These are phyloP conservation scores for Stygiomarasmius scandens DNA, from an alignment of 1,284 basidiomycete species.

Conservation along the genomic window DNA sequence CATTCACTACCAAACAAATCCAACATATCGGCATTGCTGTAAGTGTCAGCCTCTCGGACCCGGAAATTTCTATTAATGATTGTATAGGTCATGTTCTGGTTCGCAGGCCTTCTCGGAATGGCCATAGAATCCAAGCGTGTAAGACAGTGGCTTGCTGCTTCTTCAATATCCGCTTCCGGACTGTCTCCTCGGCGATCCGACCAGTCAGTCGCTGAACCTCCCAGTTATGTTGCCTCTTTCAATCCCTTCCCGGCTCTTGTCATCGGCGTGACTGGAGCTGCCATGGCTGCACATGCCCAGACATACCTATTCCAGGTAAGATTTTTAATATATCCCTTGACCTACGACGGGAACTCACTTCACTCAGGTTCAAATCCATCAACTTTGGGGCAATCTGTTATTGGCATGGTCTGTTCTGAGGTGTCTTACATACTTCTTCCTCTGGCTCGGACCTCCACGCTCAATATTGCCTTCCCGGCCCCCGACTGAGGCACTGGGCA, in stretches of 20 bases:
- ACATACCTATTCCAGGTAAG: conserved; percentile 82
- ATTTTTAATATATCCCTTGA: neutral
- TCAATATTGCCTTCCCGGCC: conserved; percentile 89
- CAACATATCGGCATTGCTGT: conserved; percentile 96
- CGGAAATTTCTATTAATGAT: conserved; percentile 6
- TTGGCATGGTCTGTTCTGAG: conserved; percentile 77
- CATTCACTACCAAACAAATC: conserved; percentile 90
- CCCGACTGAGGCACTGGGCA: conserved; percentile 89
- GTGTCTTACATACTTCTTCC: conserved; percentile 91
- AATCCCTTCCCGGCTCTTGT: conserved; percentile 95
- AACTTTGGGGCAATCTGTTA: conserved; percentile 93
- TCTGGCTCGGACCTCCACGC: conserved; percentile 80
- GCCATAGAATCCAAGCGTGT: conserved; percentile 81
- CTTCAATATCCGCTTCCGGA: conserved; percentile 50
- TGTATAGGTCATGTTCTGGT: conserved; percentile 86
- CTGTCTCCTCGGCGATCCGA: conserved; percentile 33
- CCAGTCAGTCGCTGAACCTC: conserved; percentile 60
- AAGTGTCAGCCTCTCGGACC: conserved; percentile 26
- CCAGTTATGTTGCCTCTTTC: conserved; percentile 80
- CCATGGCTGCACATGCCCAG: conserved; percentile 96
- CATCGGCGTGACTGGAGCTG: conserved; percentile 91
- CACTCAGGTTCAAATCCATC: conserved; percentile 80
- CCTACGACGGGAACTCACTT: neutral
- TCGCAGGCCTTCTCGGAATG: conserved; percentile 89
- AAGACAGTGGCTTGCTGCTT: conserved; percentile 68